Base-by-base conservation (phyloP, 495 filamentous ascomycete genomes). In the Glonium stellatum region DNA sequence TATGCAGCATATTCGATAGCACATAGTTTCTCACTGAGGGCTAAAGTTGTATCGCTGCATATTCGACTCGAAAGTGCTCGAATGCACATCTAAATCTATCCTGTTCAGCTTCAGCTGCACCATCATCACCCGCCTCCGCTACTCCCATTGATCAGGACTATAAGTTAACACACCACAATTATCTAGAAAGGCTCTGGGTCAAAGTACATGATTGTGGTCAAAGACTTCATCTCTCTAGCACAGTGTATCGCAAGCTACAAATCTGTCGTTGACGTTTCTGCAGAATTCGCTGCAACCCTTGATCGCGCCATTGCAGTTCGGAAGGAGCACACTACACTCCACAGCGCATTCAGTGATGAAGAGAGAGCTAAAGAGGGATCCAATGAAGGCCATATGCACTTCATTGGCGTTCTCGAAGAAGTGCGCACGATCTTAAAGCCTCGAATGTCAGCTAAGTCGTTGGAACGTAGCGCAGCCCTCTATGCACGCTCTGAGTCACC, bases 141-240 rank as follows among this genome's bases (percentile, higher is more conserved):
- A 50, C 47, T 8, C 46, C 36, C 8, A 39, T 39, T 39, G 15
- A 39, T 39, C 36, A 39, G 15, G 36, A 39, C 36, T 39, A 39
- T 15, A 15, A 15, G 36, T 15, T 39, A 39, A 39, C 36, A 15
- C 8, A 39, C 15, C 8, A 8, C 15, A 8, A 15, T 39, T 15
- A 39, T 39, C 36, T 39, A 15, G 36, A 39, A 39, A 15, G 36
- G 36, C 8, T 15, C 36, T 8, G 15, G 23, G 9, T 59, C 64
- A 4, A 71, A 55, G 25, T 69, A 77, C 46, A 71, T 67, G 15
- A 70, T 78, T 49, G 66, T 68, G 51, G 65, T 78, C 56, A 68
- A 68, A 22, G 72, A 78, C 34, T 78, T 76, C 31, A 58, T 67
- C 19, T 58, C 65, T 1, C 56, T 78, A 5, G 76, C 76, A 2